phyloP scores from a whole-genome alignment of 257 asterid species.

The Voacanga thouarsii region DNA sequence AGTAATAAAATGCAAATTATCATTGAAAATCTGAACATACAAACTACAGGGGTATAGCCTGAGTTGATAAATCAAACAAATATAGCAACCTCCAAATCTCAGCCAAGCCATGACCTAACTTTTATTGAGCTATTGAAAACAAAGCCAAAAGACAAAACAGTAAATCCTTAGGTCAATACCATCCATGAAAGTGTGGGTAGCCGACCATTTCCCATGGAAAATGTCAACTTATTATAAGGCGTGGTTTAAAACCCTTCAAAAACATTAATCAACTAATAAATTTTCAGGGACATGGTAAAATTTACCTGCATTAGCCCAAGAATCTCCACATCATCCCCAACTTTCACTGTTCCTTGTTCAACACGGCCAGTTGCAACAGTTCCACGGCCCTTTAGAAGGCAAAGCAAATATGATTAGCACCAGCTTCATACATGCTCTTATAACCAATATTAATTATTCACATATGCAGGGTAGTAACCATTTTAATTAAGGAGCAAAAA shows the following conservation, averaged over 20 bases:
- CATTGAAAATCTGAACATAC: background rate
- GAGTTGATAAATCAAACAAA: background rate
- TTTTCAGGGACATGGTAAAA: background rate
- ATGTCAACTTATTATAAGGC: background rate
- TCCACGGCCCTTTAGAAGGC: slow-evolving; percentile 83
- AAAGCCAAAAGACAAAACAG: background rate
- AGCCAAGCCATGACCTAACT: too few species aligned
- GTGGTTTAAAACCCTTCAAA: background rate
- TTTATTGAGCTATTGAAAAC: background rate
- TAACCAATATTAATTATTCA: background rate
- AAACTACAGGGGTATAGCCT: too few species aligned
- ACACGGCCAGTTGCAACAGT: slow-evolving; percentile 99
- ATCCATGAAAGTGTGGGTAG: background rate
- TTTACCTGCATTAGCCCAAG: slow-evolving; percentile 73
- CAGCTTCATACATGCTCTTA: background rate
- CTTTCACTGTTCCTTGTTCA: slow-evolving; percentile 86
- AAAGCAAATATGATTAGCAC: slow-evolving; percentile 8
- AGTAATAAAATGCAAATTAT: background rate
- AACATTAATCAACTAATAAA: background rate
- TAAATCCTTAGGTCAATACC: background rate
- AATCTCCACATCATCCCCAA: slow-evolving; percentile 95
- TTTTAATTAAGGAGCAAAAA: background rate
- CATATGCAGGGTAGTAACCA: background rate
- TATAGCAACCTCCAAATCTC: background rate
- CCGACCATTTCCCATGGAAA: background rate